Conservation (phyloP, 768 basidiomycete genomes). For the Suillus paluster region DNA sequence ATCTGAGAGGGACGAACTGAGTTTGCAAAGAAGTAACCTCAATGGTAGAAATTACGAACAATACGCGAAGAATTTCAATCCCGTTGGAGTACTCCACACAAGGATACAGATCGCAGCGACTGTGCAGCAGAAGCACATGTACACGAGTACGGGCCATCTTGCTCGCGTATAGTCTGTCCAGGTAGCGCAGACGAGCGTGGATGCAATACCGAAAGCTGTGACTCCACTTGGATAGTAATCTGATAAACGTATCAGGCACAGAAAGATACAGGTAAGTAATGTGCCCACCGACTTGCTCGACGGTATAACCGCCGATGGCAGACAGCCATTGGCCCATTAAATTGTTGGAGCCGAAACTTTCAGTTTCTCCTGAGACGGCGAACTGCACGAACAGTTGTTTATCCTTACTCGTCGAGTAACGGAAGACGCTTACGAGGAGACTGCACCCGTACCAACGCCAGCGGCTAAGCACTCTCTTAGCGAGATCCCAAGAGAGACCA, state of each 20-base stretch:
- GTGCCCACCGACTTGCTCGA: constrained; percentile 59
- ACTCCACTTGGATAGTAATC: constrained; percentile 67
- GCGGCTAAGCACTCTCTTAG: constrained; percentile 52
- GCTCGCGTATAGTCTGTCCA: constrained; percentile 63
- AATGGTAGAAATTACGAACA: constrained; percentile 46
- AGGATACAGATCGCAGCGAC: constrained; percentile 61
- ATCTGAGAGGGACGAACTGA: constrained; percentile 36
- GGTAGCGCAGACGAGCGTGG: constrained; percentile 63
- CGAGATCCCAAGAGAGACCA: constrained; percentile 51
- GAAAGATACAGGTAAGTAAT: constrained; percentile 1
- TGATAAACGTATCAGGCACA: constrained; percentile 25
- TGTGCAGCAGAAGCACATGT: constrained; percentile 61
- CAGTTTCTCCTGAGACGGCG: constrained; percentile 67
- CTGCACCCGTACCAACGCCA: constrained; percentile 77
- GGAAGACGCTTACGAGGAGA: constrained; percentile 49
- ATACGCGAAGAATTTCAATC: constrained; percentile 77
- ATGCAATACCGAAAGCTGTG: constrained; percentile 66
- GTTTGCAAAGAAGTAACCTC: background rate
- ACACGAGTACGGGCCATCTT: constrained; percentile 68
- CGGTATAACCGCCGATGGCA: constrained; percentile 61
- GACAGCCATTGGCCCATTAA: constrained; percentile 77
- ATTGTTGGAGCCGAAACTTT: constrained; percentile 72
- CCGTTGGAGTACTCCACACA: constrained; percentile 60
- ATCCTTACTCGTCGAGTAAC: background rate
- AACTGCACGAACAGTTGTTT: constrained; percentile 46